Conservation (phyloP, 768 basidiomycete species). For the Russula virescens region DNA sequence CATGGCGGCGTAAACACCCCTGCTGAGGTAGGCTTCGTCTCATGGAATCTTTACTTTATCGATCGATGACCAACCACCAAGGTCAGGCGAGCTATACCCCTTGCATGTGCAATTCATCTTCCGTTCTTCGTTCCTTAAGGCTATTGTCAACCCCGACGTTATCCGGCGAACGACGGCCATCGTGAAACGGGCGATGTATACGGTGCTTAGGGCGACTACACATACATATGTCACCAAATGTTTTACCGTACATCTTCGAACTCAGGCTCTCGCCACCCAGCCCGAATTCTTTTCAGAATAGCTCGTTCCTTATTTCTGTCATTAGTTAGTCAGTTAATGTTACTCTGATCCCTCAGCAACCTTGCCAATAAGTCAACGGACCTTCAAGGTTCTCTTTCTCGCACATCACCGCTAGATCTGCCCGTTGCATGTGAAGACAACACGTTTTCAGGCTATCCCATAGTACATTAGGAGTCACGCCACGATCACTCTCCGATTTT, state of each 20-base stretch:
- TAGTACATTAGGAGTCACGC: slow-evolving; percentile 68
- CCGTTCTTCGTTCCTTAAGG: too few relatives aligned
- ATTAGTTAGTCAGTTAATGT: background rate
- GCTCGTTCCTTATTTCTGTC: slow-evolving; percentile 9
- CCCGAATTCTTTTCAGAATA: background rate
- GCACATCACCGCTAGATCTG: slow-evolving; percentile 72
- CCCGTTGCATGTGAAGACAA: slow-evolving; percentile 72
- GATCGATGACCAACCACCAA: background rate
- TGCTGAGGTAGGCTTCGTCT: background rate
- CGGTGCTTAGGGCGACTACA: background rate
- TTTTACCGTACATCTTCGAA: background rate
- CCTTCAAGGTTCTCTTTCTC: slow-evolving; percentile 67
- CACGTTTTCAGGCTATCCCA: slow-evolving; percentile 88
- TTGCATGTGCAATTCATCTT: too few relatives aligned
- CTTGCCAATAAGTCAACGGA: slow-evolving; percentile 25
- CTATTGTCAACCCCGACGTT: background rate
- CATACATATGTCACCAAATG: background rate
- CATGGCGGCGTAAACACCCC: too few relatives aligned
- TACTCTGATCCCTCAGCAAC: background rate
- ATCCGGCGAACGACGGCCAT: background rate
- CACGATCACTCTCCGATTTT: slow-evolving; percentile 50
- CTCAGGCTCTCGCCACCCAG: background rate
- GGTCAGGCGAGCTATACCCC: background rate
- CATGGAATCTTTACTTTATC: background rate
- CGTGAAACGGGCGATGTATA: background rate